Evolutionary conservation across 179 eudicot genomes (phyloP), one percentile per base, ranked within the genome.

Genomic region (Corrigiola litoralis): DNA sequence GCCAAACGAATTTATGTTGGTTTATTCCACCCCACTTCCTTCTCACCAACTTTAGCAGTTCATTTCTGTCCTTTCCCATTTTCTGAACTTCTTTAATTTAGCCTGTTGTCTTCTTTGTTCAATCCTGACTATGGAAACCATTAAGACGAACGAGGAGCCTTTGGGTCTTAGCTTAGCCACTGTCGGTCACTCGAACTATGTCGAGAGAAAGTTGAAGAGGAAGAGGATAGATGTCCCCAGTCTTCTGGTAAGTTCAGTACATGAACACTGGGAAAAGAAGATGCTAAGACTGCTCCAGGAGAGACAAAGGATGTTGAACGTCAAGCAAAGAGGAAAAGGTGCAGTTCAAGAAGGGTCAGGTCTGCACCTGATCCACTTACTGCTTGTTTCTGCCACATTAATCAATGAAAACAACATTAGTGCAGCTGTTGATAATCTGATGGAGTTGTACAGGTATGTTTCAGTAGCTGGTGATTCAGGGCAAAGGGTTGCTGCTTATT

Each of bases 401-500:
- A 56, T 87, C 29, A 79, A 81, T 50, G 80, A 83, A 41, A 70
- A 74, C 54, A 80, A 79, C 47, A 11, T 70, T 20, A 75, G 69
- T 25, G 65, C 79, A 34, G 83, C 95, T 14, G 41, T 80, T 2
- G 81, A 74, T 17, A 79, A 77, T 59, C 82, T 90, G 40, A 61
- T 41, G 21, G 83, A 85, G 40, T 46, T 90, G 23, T 90, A 81
- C 72, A 70, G 76, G 46, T 77, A 66, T 53, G 85, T 78, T 21
- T 81, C 82, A 27, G 45, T 77, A 23, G 48, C 41, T 21, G 91
- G 96, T 1, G 85, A 85, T 60, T 85, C 91, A 0, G 79, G 83
- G 11, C 86, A 87, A 71, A 71, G 91, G 56, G 85, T 85, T 50
- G 89, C 89, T 23, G 81, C 95, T 40, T 84, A 90, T 60, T 90